phyloP scores from a whole-genome alignment of 2,329 filamentous ascomycete genomes.

The Leptographium procerum region DNA sequence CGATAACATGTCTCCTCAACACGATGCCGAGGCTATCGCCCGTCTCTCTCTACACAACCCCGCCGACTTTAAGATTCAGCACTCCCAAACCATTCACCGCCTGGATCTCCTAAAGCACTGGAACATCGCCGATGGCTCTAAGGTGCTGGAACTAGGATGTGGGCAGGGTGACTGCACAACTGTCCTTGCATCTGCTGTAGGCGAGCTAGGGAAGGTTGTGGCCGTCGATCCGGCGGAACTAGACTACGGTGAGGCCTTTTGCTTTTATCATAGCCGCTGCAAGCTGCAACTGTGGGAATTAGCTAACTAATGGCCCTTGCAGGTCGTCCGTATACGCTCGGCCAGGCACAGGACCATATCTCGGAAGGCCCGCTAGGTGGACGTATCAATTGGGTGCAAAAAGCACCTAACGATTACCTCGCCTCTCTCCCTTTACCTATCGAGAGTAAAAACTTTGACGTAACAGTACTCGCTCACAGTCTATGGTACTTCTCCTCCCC shows the following conservation, averaged over 20 bases:
- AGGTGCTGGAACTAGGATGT: constrained; percentile 46
- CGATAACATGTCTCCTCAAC: constrained; percentile 1
- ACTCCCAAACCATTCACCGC: constrained; percentile 19
- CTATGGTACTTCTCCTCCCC: constrained; percentile 41
- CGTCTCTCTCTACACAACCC: constrained; percentile 1
- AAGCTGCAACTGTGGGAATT: background rate
- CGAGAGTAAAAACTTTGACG: constrained; percentile 18
- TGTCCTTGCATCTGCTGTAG: constrained; percentile 37
- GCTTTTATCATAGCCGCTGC: background rate
- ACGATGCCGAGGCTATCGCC: constrained; percentile 1
- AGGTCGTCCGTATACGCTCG: constrained; percentile 32
- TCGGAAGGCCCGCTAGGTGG: constrained; percentile 25
- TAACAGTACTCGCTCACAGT: constrained; percentile 36
- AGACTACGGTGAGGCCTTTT: constrained; percentile 28
- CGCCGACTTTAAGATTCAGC: constrained; percentile 1
- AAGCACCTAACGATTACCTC: constrained; percentile 25
- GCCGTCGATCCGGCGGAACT: constrained; percentile 40
- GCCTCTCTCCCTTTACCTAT: background rate
- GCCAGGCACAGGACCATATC: constrained; percentile 35
- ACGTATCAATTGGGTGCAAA: constrained; percentile 31
- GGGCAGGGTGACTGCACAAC: constrained; percentile 48
- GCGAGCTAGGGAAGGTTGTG: constrained; percentile 30
- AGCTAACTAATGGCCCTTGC: background rate
- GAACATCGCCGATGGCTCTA: constrained; percentile 25
- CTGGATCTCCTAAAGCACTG: constrained; percentile 23